Evolutionary conservation across 2,329 filamentous ascomycete genomes (phyloP).

Genomic region (Aureobasidium melanogenum): DNA sequence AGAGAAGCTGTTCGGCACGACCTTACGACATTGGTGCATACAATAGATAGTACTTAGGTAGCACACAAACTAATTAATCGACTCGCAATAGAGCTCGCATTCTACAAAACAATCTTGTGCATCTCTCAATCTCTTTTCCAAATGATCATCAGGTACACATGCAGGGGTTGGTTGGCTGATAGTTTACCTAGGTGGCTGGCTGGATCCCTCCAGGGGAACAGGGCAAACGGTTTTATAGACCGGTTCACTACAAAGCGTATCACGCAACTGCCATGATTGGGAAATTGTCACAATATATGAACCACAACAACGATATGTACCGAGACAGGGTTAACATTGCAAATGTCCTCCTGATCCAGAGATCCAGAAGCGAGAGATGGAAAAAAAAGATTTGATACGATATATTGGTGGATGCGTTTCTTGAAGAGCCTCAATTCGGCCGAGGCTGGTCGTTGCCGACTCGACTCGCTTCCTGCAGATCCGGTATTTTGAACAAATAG

Average conservation of each 20-base stretch:
- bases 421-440: not conserved
- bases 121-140: not conserved
- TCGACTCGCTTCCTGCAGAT: not conserved
- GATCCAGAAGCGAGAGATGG: not conserved
- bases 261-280: conserved; percentile 5
- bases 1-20: not conserved
- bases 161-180: conserved; percentile 4
- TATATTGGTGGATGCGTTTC: conserved; percentile 4
- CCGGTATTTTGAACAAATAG: not conserved
- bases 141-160: conserved; percentile 7
- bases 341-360: not conserved
- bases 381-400: not conserved
- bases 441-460: not conserved
- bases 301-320: not conserved
- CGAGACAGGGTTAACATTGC: not conserved
- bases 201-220: not conserved
- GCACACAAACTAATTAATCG: conserved; percentile 3
- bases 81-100: conserved; percentile 8
- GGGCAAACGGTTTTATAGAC: conserved; percentile 8
- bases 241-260: not conserved
- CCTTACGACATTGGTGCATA: conserved; percentile 10
- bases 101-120: not conserved
- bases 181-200: conserved; percentile 1
- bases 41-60: conserved; percentile 10
- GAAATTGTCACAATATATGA: conserved; percentile 7